Percentiles rank a stretch among this genome's conserved stretches.
Evolutionary conservation across 2,329 filamentous ascomycete genomes (phyloP).

Genomic region (Sporothrix euskadiensis): DNA sequence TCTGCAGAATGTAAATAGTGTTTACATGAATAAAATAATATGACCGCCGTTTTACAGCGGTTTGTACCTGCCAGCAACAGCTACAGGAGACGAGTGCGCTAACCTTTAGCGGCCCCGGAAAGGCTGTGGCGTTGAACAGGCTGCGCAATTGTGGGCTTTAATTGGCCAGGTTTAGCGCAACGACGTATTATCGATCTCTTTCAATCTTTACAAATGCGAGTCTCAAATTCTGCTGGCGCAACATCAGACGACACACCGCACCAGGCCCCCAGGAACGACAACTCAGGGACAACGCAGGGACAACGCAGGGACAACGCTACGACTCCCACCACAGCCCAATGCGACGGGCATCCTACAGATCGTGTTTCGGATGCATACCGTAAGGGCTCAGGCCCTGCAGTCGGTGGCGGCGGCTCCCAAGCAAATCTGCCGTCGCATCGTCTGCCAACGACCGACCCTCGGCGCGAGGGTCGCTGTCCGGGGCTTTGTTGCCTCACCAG

Average conservation of each 20-base stretch:
- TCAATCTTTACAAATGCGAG: background rate
- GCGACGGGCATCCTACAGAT: conserved; percentile 17
- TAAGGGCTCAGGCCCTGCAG: conserved; percentile 35
- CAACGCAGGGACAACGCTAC: conserved; percentile 7
- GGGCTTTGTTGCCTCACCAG: conserved; percentile 24
- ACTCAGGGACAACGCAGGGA: background rate
- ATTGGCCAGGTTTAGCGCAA: conserved; percentile 8
- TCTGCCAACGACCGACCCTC: background rate
- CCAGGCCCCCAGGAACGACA: background rate
- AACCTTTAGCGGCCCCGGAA: background rate
- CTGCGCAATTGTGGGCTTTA: background rate
- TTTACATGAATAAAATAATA: too few species aligned
- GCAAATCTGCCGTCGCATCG: conserved; percentile 18
- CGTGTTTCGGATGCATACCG: conserved; percentile 36
- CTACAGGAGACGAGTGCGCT: background rate
- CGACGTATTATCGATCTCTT: background rate
- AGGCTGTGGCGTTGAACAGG: background rate
- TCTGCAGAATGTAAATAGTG: background rate
- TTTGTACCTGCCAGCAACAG: background rate
- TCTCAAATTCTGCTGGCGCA: conserved; percentile 1
- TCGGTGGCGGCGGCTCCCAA: conserved; percentile 27
- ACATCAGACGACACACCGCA: background rate
- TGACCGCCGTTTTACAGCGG: background rate
- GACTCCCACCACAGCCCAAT: conserved; percentile 1
- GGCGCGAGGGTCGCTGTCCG: background rate